A percentile compares a stretch with the other conserved stretches of the same genome.
phyloP scores from a whole-genome alignment of 2,329 filamentous ascomycete species.

The Cephalotrichum gorgonifer region DNA sequence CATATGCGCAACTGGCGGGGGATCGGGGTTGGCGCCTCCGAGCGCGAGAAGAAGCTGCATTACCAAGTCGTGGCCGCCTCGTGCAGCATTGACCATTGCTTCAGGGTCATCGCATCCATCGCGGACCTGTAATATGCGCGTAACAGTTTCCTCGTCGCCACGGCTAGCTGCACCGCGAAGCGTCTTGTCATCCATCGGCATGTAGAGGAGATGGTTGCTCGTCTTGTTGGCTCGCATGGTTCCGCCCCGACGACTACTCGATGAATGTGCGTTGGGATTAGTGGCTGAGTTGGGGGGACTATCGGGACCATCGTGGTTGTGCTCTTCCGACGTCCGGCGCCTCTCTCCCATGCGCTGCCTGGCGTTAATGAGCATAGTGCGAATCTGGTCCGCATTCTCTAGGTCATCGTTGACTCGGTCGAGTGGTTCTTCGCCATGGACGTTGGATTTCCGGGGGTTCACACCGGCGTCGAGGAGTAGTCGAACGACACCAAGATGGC shows the following conservation, averaged over 20 bases:
- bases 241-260: constrained; percentile 37
- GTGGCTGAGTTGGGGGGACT: constrained; percentile 42
- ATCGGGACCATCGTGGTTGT: constrained; percentile 42
- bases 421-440: constrained; percentile 84
- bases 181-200: constrained; percentile 52
- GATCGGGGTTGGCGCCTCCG: constrained; percentile 57
- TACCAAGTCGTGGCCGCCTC: constrained; percentile 82
- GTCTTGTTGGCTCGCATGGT: constrained; percentile 53
- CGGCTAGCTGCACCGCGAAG: constrained; percentile 48
- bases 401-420: constrained; percentile 68
- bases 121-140: constrained; percentile 49
- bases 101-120: constrained; percentile 63
- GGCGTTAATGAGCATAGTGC: constrained; percentile 52
- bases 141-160: constrained; percentile 52
- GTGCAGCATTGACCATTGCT: constrained; percentile 81
- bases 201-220: constrained; percentile 53
- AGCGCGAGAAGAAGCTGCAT: constrained; percentile 67
- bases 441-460: constrained; percentile 82
- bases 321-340: constrained; percentile 48
- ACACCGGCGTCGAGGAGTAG: constrained; percentile 77
- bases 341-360: constrained; percentile 44
- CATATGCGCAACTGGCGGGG: constrained; percentile 50
- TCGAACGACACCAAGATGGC: constrained; percentile 79
- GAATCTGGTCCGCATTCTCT: constrained; percentile 73
- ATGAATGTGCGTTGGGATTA: constrained; percentile 21